Base-by-base conservation (phyloP, 2,329 filamentous ascomycete genomes). In the Bipolaris bicolor region DNA sequence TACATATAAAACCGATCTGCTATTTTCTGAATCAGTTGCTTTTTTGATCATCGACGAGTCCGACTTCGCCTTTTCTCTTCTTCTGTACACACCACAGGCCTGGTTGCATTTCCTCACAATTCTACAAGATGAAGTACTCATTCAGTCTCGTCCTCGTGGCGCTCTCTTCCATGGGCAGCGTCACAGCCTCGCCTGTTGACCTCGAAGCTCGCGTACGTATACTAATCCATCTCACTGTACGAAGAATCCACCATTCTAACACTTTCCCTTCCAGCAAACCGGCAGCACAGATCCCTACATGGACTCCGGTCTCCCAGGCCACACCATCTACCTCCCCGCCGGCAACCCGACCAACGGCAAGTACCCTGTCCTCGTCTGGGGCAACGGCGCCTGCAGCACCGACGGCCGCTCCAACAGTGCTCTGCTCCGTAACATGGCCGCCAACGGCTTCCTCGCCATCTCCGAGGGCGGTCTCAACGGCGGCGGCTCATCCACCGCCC, bases 331-430 rank as follows among this genome's bases (percentile, higher is more conserved):
- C 61, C 51, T 60, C 45, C 57, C 57, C 4, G 40, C 49, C 18
- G 54, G 58, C 22, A 51, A n/a, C 49, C 26, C 53, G 5, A 53
- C 41, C 34, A 51, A 41, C 20, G 34, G 18, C 5, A 64, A 62
- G 31, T 54, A 67, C 15, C 68, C 66, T 18, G 65, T 69, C 1
- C 39, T 70, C 5, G 51, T 65, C 24, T 70, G 68, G 68, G 66
- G 65, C 26, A 69, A 70, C 52, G 67, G 68, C 18, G 67, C 55
- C 36, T 69, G 66, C 57, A 55, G 51, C 24, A 55, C 59, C 24
- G 59, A 69, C 13, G 68, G 60, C 7, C 57, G 53, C 10, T 46
- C 49, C 5, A 56, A 62, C 41, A 43, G 26, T 4, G 49, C 60
- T 11, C 52, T 70, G 29, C 58, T 70, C 13, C 50, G 59, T 15